These are phyloP conservation scores for Aspergillus leporis DNA, from an alignment of 495 filamentous ascomycete genomes.

Conservation along the genomic window DNA sequence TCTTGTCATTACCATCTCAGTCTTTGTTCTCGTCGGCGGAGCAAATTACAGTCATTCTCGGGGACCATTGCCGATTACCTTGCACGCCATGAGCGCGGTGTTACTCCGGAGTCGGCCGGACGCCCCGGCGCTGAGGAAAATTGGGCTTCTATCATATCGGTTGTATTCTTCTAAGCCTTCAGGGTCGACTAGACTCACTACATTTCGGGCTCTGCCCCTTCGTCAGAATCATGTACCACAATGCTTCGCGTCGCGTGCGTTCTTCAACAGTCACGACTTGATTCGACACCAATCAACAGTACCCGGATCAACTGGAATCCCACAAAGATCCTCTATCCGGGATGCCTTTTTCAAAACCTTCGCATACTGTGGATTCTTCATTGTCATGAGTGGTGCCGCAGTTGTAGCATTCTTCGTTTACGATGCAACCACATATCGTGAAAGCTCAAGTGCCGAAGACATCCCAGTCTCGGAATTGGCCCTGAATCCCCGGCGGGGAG, in stretches of 20 bases:
- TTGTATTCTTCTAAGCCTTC: slow-evolving; percentile 20
- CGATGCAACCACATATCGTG: slow-evolving; percentile 87
- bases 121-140: slow-evolving; percentile 33
- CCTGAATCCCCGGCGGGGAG: slow-evolving; percentile 76
- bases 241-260: slow-evolving; percentile 28
- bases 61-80: slow-evolving; percentile 9
- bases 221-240: slow-evolving; percentile 27
- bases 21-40: background rate
- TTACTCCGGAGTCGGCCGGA: slow-evolving; percentile 40
- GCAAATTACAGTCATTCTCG: background rate
- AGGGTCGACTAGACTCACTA: slow-evolving; percentile 12
- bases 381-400: slow-evolving; percentile 50
- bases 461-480: slow-evolving; percentile 81
- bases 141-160: slow-evolving; percentile 28
- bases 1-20: background rate
- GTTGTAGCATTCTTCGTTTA: slow-evolving; percentile 90
- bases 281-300: slow-evolving; percentile 34
- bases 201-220: slow-evolving; percentile 24
- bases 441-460: slow-evolving; percentile 62
- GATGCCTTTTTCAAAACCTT: slow-evolving; percentile 47
- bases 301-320: slow-evolving; percentile 13
- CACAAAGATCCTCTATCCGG: slow-evolving; percentile 16
- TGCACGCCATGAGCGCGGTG: slow-evolving; percentile 38
- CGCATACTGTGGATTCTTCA: slow-evolving; percentile 59
- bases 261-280: slow-evolving; percentile 22